Base-by-base conservation (phyloP, 2,329 filamentous ascomycete species). In the Emmonsia crescens region DNA sequence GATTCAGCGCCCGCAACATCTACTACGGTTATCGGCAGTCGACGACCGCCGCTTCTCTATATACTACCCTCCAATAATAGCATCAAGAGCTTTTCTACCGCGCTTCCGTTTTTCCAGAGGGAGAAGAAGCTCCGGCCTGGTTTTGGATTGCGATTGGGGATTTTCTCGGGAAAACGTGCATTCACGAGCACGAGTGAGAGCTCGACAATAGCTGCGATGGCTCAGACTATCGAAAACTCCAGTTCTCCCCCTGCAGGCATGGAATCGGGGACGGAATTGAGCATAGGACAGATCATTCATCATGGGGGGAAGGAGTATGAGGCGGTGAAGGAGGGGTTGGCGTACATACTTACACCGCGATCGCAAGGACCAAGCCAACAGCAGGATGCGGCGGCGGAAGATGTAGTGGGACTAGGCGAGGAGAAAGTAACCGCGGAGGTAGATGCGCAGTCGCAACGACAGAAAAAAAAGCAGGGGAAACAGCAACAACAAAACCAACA, bases 291-390 rank as follows among this genome's bases (percentile, higher is more conserved):
- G 52, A 65, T 72, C 60, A 70, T 78, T 52, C 68, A 69, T 55
- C 79, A 85, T 68, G 71, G 78, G 48, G 82, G 76, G 14, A 81
- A 79, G 60, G 73, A 79, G 61, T 87, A 84, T 68, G 82, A 80
- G 31, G 83, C 84, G 0, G 79, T 89, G 61, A 83, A 83, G 63
- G 87, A 89, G 74, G 87, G 87, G 5, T 74, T 82, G n/a, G 87
- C 86, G 44, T 80, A 85, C 66, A 88, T 89, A 62, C 78, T 89
- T 14, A 82, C 86, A 14, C 85, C 85, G 69, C 79, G 66, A 72
- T 82, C 77, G 78, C 54, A 79, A 79, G 64, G 71, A 67, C 46
- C 72, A 76, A 63, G 67, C 74, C 33, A 74, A 74, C 61, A 71
- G 16, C 14, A 16, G 24, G 24, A 29, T 51, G 10, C 4, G 14